Evolutionary conservation across 2,329 filamentous ascomycete genomes (phyloP).

Genomic region (Nemania sp.): DNA sequence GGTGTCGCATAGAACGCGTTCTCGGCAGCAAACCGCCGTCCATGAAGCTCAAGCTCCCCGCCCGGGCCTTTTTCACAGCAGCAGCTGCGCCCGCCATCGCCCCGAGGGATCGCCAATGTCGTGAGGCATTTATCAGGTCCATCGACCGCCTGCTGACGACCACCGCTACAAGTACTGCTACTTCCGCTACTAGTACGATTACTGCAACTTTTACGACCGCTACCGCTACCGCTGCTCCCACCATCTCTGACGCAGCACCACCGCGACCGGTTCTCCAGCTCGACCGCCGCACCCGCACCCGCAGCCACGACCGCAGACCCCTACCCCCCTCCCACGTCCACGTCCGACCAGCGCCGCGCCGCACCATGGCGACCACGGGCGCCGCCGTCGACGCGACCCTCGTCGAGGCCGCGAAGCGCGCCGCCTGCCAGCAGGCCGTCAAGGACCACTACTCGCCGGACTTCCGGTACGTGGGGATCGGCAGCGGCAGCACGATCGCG

Average conservation of each 20-base stretch:
- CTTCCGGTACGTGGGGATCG: constrained; percentile 85
- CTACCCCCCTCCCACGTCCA: neutral
- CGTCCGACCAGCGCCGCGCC: constrained; percentile 6
- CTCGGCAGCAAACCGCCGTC: too few relatives aligned
- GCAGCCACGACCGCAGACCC: neutral
- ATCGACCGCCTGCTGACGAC: too few relatives aligned
- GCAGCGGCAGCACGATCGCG: constrained; percentile 80
- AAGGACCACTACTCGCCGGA: constrained; percentile 72
- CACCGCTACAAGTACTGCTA: too few relatives aligned
- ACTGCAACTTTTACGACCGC: too few relatives aligned
- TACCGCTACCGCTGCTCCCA: too few relatives aligned
- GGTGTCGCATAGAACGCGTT: too few relatives aligned
- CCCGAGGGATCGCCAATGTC: too few relatives aligned
- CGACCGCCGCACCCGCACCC: neutral
- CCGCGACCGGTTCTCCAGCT: constrained; percentile 1
- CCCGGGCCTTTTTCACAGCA: too few relatives aligned
- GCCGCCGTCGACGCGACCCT: constrained; percentile 37
- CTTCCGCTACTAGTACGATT: too few relatives aligned
- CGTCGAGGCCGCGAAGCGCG: constrained; percentile 75
- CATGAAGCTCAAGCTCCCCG: too few relatives aligned
- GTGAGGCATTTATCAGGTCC: too few relatives aligned
- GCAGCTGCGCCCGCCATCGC: too few relatives aligned
- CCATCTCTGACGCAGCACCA: neutral
- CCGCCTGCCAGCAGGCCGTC: constrained; percentile 73
- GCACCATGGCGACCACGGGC: constrained; percentile 24